These are phyloP conservation scores for Juglanconis oblonga DNA, from an alignment of 2,329 filamentous ascomycete genomes.

Conservation along the genomic window DNA sequence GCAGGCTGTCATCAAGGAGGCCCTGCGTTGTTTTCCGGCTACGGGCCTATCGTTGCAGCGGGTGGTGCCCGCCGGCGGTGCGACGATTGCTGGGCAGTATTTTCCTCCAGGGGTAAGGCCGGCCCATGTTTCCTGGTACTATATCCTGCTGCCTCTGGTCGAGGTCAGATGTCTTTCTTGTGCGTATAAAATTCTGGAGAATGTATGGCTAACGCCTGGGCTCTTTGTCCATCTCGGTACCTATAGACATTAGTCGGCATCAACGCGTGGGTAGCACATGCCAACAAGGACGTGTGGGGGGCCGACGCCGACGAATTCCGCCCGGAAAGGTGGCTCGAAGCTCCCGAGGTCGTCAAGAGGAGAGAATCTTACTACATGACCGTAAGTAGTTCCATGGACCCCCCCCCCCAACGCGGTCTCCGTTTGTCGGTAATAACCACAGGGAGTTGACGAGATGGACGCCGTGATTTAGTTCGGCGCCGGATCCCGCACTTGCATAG, in stretches of 20 bases:
- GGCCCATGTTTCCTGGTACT: no score
- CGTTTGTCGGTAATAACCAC: neutral
- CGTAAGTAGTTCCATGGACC: neutral
- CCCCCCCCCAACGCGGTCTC: neutral
- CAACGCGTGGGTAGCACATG: constrained; percentile 37
- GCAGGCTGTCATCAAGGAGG: constrained; percentile 47
- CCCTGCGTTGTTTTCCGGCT: constrained; percentile 30
- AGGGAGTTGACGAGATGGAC: neutral
- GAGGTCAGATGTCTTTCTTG: neutral
- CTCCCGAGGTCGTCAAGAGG: constrained; percentile 22
- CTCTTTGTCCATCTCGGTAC: constrained; percentile 33
- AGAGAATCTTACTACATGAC: constrained; percentile 28
- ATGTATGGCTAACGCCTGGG: constrained; percentile 39
- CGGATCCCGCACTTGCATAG: constrained; percentile 38
- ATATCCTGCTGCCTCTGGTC: no score
- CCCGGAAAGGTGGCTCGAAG: constrained; percentile 49
- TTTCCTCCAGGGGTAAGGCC: neutral
- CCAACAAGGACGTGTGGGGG: constrained; percentile 34
- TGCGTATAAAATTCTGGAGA: neutral
- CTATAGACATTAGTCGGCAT: constrained; percentile 43
- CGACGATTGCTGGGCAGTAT: constrained; percentile 4
- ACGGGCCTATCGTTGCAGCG: neutral
- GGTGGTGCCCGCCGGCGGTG: neutral
- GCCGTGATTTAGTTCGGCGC: constrained; percentile 16
- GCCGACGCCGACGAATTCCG: constrained; percentile 39